A percentile compares a stretch with the other conserved stretches of the same genome.
Evolutionary conservation across 345 rosid genomes (phyloP).

Genomic region (Moringa oleifera): DNA sequence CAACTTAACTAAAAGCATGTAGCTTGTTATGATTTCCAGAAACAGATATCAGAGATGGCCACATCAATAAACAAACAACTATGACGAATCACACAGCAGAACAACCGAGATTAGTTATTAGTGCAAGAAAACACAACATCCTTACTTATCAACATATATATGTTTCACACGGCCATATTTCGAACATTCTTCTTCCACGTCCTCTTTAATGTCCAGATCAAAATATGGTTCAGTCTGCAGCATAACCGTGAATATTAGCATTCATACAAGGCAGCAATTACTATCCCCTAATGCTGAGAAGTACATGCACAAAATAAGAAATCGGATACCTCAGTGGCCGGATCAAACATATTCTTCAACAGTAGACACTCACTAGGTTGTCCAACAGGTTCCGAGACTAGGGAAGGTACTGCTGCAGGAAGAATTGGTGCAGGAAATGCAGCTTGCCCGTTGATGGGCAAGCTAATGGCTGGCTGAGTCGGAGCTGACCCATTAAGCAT

Average conservation of each 20-base stretch:
- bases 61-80: neutral
- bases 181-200: slow-evolving; percentile 77
- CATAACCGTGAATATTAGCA: slow-evolving; percentile 5
- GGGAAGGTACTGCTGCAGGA: slow-evolving; percentile 45
- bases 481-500: slow-evolving; percentile 53
- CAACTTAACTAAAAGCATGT: no score
- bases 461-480: slow-evolving; percentile 39
- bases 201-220: slow-evolving; percentile 72
- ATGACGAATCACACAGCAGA: neutral
- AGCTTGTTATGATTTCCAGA: no score
- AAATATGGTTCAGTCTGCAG: slow-evolving; percentile 81
- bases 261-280: no score
- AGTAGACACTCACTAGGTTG: slow-evolving; percentile 79
- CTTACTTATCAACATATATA: slow-evolving; percentile 88
- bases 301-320: no score
- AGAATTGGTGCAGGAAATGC: slow-evolving; percentile 46
- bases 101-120: neutral
- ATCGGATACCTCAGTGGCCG: slow-evolving; percentile 67
- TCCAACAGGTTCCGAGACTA: slow-evolving; percentile 56
- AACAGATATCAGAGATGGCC: neutral
- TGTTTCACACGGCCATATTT: slow-evolving; percentile 76
- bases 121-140: neutral
- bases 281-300: no score
- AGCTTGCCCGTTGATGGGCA: slow-evolving; percentile 48
- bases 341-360: slow-evolving; percentile 91